Evolutionary conservation across 345 rosid species (phyloP).

Genomic region (Mercurialis annua): DNA sequence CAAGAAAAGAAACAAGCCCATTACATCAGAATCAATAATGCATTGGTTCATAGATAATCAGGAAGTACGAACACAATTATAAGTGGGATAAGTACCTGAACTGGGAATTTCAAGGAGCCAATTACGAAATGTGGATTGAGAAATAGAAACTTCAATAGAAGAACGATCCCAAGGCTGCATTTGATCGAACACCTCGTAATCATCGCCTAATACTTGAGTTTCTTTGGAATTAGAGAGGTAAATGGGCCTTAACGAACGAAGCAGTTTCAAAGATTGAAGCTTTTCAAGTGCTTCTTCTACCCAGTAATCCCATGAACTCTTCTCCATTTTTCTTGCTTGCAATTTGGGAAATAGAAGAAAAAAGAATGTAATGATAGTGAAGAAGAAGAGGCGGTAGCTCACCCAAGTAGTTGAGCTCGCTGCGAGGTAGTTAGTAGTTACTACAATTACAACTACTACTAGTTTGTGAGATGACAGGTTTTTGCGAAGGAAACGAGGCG

Average conservation of each 20-base stretch:
- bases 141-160: conserved; percentile 63
- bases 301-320: conserved; percentile 60
- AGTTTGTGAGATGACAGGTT: too few relatives aligned
- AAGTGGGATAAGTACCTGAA: conserved; percentile 42
- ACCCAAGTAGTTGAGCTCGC: conserved; percentile 5
- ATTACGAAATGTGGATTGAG: conserved; percentile 53
- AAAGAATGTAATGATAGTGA: background rate
- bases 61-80: too few relatives aligned
- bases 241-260: conserved; percentile 85
- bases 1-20: background rate
- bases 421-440: background rate
- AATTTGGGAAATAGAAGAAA: background rate
- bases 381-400: background rate
- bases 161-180: conserved; percentile 78
- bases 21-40: background rate
- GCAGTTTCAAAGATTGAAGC: conserved; percentile 61
- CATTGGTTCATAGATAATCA: background rate
- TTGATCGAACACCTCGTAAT: conserved; percentile 62
- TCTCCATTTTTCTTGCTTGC: conserved; percentile 24
- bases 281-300: conserved; percentile 64
- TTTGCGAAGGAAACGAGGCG: too few relatives aligned
- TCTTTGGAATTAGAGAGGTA: conserved; percentile 32
- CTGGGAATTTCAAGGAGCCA: conserved; percentile 88
- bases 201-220: conserved; percentile 21
- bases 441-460: too few relatives aligned